These are phyloP conservation scores for Eremothecium cymbalariae DNA, from an alignment of 1,139 yeast genomes.

Conservation along the genomic window DNA sequence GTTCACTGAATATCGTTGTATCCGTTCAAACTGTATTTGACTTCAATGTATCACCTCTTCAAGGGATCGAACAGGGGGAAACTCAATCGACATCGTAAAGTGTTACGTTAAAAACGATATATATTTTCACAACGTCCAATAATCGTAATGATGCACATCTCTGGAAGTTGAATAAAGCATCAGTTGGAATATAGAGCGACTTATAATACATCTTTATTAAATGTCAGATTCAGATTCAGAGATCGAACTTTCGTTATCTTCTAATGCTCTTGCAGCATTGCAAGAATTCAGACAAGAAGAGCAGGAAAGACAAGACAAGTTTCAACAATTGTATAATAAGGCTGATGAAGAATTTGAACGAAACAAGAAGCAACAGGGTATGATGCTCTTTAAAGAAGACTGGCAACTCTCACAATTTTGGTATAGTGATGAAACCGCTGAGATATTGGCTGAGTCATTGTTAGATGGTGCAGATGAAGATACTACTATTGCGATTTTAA, in stretches of 20 bases:
- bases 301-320: slow-evolving; percentile 47
- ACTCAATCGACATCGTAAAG: too few species aligned
- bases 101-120: too few species aligned
- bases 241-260: slow-evolving; percentile 39
- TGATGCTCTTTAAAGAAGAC: slow-evolving; percentile 72
- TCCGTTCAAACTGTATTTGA: too few species aligned
- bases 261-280: slow-evolving; percentile 70
- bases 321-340: slow-evolving; percentile 46
- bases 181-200: too few species aligned
- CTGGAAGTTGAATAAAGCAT: too few species aligned
- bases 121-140: too few species aligned
- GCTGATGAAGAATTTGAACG: slow-evolving; percentile 45
- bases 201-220: too few species aligned
- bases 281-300: slow-evolving; percentile 67
- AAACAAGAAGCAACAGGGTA: slow-evolving; percentile 36
- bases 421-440: slow-evolving; percentile 71
- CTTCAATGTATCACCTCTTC: neutral
- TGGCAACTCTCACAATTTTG: slow-evolving; percentile 94
- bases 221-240: slow-evolving; percentile 21
- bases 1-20: too few species aligned
- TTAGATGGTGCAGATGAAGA: slow-evolving; percentile 65
- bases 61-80: neutral
- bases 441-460: slow-evolving; percentile 55
- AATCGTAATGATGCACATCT: too few species aligned
- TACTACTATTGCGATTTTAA: slow-evolving; percentile 65